Evolutionary conservation across 2,329 filamentous ascomycete species (phyloP).

Genomic region (Cladophialophora exuberans): DNA sequence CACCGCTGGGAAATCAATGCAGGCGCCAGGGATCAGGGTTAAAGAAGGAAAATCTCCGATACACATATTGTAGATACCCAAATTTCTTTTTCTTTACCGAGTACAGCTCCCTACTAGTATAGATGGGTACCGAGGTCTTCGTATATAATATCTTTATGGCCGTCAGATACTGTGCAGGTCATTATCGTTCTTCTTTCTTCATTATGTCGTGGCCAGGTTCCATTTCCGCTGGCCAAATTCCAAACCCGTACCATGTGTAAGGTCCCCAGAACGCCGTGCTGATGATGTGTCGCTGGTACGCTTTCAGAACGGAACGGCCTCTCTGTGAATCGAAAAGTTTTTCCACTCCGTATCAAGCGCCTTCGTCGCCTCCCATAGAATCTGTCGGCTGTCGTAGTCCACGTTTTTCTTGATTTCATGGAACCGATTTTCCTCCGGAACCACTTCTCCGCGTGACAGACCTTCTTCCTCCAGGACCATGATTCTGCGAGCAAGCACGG

Average conservation of each 20-base stretch:
- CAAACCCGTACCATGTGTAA: not conserved
- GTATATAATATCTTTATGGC: not conserved
- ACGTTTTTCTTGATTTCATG: conserved; percentile 35
- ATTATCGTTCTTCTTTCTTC: conserved; percentile 2
- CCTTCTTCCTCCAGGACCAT: conserved; percentile 36
- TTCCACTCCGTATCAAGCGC: conserved; percentile 30
- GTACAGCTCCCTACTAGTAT: not conserved
- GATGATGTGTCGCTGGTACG: conserved; percentile 1
- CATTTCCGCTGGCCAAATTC: not conserved
- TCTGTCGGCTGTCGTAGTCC: conserved; percentile 32
- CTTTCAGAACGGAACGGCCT: conserved; percentile 30
- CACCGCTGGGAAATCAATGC: conserved; percentile 9
- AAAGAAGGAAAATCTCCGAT: conserved; percentile 11
- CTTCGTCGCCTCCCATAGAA: conserved; percentile 30
- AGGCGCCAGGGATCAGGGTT: conserved; percentile 12
- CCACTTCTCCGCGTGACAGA: conserved; percentile 18
- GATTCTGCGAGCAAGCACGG: conserved; percentile 35
- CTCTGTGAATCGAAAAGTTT: conserved; percentile 30
- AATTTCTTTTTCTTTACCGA: no score
- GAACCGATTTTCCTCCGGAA: conserved; percentile 33
- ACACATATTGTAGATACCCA: not conserved
- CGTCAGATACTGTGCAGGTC: not conserved
- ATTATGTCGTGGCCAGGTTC: conserved; percentile 5
- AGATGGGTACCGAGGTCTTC: not conserved
- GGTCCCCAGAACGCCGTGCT: conserved; percentile 15